phyloP scores from a whole-genome alignment of 495 filamentous ascomycete genomes.

The Hapsidospora chrysogenum region DNA sequence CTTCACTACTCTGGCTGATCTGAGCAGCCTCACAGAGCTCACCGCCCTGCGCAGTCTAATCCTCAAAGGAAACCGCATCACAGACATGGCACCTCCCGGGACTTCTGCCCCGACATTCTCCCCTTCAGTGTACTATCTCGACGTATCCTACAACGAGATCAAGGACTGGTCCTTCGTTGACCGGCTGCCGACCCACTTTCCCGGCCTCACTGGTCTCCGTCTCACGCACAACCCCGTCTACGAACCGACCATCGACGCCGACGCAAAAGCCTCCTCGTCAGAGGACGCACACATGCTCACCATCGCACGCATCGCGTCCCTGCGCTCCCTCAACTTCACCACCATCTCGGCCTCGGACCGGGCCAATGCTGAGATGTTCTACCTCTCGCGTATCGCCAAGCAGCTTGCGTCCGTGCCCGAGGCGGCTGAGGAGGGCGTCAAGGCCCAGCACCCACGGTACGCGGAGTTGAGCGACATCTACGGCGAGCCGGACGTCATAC shows the following conservation, averaged over 20 bases:
- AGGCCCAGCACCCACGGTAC: slow-evolving; percentile 51
- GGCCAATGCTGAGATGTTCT: slow-evolving; percentile 80
- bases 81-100: slow-evolving; percentile 9
- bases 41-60: slow-evolving; percentile 43
- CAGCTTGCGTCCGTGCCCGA: slow-evolving; percentile 47
- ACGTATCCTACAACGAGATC: slow-evolving; percentile 67
- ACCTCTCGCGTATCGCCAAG: slow-evolving; percentile 62
- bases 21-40: slow-evolving; percentile 40
- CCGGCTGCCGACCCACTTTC: slow-evolving; percentile 43
- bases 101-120: slow-evolving; percentile 12
- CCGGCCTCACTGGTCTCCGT: slow-evolving; percentile 52
- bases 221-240: slow-evolving; percentile 76
- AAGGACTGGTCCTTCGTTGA: slow-evolving; percentile 57
- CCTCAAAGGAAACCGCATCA: slow-evolving; percentile 39
- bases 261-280: slow-evolving; percentile 30
- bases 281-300: slow-evolving; percentile 81
- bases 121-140: slow-evolving; percentile 41
- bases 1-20: slow-evolving; percentile 39
- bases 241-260: slow-evolving; percentile 30
- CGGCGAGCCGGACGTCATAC: slow-evolving; percentile 42
- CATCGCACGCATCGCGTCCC: slow-evolving; percentile 50
- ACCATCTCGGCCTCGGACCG: slow-evolving; percentile 55
- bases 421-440: slow-evolving; percentile 31
- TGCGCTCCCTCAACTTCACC: slow-evolving; percentile 64
- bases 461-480: slow-evolving; percentile 54